Base-by-base conservation (phyloP, 1,139 yeast species). In the Taiozyma sp. region DNA sequence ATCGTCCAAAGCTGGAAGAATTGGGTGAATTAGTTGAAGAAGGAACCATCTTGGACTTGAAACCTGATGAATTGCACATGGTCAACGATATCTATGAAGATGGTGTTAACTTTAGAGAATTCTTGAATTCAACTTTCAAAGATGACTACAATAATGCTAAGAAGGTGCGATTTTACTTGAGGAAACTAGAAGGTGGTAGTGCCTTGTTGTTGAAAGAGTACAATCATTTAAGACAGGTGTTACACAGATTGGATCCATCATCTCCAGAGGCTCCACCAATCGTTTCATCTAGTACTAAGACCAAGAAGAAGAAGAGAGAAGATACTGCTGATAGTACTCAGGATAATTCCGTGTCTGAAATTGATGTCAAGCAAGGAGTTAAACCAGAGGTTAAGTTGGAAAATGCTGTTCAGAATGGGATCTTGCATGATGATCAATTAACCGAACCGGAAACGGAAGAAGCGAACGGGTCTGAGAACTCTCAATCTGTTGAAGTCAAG, bases 131-230 rank as follows among this genome's bases (percentile, higher is more conserved):
- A 16, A 50, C 52, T 24, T 51, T 56, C 48, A 54, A 60, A 24
- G 63, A 58, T 6, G 45, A 51, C 9, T 63, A 57, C 22, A 51
- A 53, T 1, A 59, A 63, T 42, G 27, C 56, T 16, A 47, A 49
- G 2, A 56, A 66, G 48, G 50, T 78, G 29, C 70, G 74, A 47
- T 76, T 72, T 53, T 74, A 71, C 49, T 55, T 78, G 49, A 67
- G 81, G 46, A 79, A 79, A 57, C 56, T 79, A 38, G 75, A 71
- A 50, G 83, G 81, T 6, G 58, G 70, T 8, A 57, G 67, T 45
- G 62, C 72, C 12, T 51, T 66, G 45, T 55, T 72, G 46, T 51
- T 62, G 1, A 58, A 62, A 9, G 69, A 70, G 46, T 58, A 60
- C 30, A 66, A 65, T 41, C 60, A 60, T n/a, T 46, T 72, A 36